Percentiles rank a stretch among this genome's conserved stretches.
Evolutionary conservation across 495 filamentous ascomycete species (phyloP).

Genomic region (Astrocystis sublimbata): DNA sequence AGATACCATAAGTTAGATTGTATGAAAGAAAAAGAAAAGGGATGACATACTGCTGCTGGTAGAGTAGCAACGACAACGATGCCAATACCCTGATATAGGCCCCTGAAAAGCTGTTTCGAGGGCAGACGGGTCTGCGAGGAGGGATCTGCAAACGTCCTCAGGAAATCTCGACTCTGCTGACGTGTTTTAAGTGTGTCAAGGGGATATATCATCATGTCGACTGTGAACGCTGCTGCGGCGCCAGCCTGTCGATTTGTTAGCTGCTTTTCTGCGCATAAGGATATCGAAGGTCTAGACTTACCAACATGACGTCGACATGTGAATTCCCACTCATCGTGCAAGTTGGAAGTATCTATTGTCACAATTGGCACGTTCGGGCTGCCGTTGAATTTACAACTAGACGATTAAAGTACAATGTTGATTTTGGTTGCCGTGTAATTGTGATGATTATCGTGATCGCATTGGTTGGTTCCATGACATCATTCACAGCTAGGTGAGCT

Average conservation of each 20-base stretch:
- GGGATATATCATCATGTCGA: conserved; percentile 80
- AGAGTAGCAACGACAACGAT: conserved; percentile 86
- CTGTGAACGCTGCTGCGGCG: conserved; percentile 75
- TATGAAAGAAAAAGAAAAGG: neutral
- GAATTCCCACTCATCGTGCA: conserved; percentile 29
- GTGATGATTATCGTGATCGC: neutral
- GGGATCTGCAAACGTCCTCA: conserved; percentile 59
- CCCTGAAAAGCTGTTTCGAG: conserved; percentile 60
- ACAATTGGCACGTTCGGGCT: neutral
- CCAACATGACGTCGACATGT: conserved; percentile 42
- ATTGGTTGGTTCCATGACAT: conserved; percentile 4
- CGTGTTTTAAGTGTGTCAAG: conserved; percentile 86
- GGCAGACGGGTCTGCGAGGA: conserved; percentile 53
- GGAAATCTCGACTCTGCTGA: conserved; percentile 70
- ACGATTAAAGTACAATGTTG: too few species aligned
- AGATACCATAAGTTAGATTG: neutral
- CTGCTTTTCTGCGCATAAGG: neutral
- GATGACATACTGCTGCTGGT: conserved; percentile 60
- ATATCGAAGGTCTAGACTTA: conserved; percentile 26
- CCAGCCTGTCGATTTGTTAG: conserved; percentile 59
- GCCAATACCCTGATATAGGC: conserved; percentile 85
- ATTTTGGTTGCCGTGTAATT: neutral
- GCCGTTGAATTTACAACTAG: neutral
- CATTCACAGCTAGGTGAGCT: neutral
- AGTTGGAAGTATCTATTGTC: neutral